Evolutionary conservation across 2,329 filamentous ascomycete genomes (phyloP).

Genomic region (Sphaerulina musiva): DNA sequence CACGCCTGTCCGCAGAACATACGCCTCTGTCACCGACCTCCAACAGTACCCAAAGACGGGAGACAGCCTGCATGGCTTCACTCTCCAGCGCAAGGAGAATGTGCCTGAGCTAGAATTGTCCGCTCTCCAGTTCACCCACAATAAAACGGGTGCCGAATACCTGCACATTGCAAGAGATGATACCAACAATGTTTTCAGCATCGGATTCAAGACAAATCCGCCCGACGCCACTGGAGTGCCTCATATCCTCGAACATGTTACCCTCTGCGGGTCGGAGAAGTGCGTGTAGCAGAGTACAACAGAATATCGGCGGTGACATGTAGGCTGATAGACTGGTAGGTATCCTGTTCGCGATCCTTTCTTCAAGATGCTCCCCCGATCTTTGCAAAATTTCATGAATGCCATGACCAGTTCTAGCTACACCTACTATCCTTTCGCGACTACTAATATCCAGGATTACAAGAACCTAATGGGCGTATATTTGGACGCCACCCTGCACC

Average conservation of each 20-base stretch:
- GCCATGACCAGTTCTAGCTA: constrained; percentile 95
- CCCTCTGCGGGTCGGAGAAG: constrained; percentile 90
- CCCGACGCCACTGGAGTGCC: constrained; percentile 93
- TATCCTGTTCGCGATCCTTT: constrained; percentile 98
- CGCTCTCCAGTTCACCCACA: constrained; percentile 81
- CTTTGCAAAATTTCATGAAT: constrained; percentile 99
- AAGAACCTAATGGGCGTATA: constrained; percentile 95
- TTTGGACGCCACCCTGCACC: constrained; percentile 86
- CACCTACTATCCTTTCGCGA: constrained; percentile 96
- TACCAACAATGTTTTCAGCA: constrained; percentile 98
- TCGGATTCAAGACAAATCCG: constrained; percentile 98
- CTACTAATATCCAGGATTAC: constrained; percentile 91
- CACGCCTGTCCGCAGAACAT: constrained; percentile 25
- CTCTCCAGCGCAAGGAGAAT: constrained; percentile 78
- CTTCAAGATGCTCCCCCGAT: constrained; percentile 98
- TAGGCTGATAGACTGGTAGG: constrained; percentile 43
- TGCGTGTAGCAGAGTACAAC: constrained; percentile 38
- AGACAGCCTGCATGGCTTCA: constrained; percentile 88
- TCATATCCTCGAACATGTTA: constrained; percentile 96
- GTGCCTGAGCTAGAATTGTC: constrained; percentile 91
- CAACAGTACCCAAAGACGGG: constrained; percentile 70
- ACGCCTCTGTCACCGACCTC: constrained; percentile 67
- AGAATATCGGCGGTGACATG: not conserved
- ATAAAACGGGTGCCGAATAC: constrained; percentile 93
- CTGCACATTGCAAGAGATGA: constrained; percentile 92